Evolutionary conservation across 495 filamentous ascomycete genomes (phyloP).

Genomic region (Chaetomium cochliodes): DNA sequence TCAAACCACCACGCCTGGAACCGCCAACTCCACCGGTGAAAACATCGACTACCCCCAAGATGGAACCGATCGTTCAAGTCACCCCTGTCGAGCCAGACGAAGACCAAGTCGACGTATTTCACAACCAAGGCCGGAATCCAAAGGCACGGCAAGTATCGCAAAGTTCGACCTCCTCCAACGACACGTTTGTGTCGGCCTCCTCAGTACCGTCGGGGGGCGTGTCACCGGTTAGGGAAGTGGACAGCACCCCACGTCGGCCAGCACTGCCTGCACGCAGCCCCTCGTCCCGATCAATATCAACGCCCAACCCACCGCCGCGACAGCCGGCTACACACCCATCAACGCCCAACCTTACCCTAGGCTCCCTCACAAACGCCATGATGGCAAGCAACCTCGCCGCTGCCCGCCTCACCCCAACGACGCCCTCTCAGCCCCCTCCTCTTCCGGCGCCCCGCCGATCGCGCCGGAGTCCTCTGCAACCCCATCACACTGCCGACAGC

Average conservation of each 20-base stretch:
- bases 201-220: slow-evolving; percentile 36
- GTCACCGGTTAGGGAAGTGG: slow-evolving; percentile 28
- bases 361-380: slow-evolving; percentile 67
- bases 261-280: neutral
- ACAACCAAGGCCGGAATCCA: neutral
- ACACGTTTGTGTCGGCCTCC: slow-evolving; percentile 51
- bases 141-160: slow-evolving; percentile 20
- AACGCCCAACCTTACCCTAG: slow-evolving; percentile 36
- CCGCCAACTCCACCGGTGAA: slow-evolving; percentile 22
- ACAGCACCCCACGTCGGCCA: neutral
- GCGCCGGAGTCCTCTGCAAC: slow-evolving; percentile 48
- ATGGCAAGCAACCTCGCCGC: slow-evolving; percentile 82
- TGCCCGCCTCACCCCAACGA: slow-evolving; percentile 41
- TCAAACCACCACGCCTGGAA: slow-evolving; percentile 26
- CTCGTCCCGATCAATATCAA: slow-evolving; percentile 18
- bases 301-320: slow-evolving; percentile 18
- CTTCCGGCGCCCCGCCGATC: slow-evolving; percentile 31
- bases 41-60: slow-evolving; percentile 6
- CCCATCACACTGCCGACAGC: slow-evolving; percentile 46
- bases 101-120: neutral
- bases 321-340: slow-evolving; percentile 22
- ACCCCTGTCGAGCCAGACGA: neutral
- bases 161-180: slow-evolving; percentile 43
- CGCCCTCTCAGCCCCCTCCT: slow-evolving; percentile 36
- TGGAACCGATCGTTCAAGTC: neutral